Conservation (phyloP, 2,329 filamentous ascomycete species). For the Ilyonectria robusta region DNA sequence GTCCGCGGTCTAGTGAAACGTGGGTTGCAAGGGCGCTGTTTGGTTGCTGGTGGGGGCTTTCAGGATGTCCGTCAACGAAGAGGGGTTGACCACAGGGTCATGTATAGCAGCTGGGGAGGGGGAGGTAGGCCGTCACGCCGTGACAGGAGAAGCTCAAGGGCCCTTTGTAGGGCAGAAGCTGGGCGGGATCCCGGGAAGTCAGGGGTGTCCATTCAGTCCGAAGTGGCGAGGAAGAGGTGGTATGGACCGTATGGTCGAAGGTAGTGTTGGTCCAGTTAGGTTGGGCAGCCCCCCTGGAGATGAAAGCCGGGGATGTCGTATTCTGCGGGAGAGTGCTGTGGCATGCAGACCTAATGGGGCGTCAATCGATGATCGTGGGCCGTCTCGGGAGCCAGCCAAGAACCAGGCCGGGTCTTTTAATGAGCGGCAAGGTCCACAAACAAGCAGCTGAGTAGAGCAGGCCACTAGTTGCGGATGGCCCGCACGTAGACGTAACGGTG, state of each 20-base stretch:
- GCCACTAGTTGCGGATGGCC: constrained; percentile 41
- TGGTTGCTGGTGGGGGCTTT: constrained; percentile 38
- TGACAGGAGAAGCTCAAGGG: constrained; percentile 34
- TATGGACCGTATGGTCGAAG: constrained; percentile 34
- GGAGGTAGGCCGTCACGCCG: constrained; percentile 37
- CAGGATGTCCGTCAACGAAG: constrained; percentile 39
- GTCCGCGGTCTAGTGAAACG: constrained; percentile 37
- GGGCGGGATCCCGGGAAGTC: constrained; percentile 36
- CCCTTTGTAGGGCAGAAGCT: constrained; percentile 40
- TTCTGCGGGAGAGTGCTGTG: constrained; percentile 42
- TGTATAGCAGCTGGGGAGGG: constrained; percentile 40
- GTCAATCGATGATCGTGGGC: constrained; percentile 48
- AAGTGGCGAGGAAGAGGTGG: constrained; percentile 34
- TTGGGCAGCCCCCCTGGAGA: constrained; percentile 38
- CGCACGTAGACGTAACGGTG: constrained; percentile 40
- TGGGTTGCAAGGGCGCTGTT: constrained; percentile 39
- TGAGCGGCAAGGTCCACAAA: constrained; percentile 36
- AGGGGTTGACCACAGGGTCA: constrained; percentile 40
- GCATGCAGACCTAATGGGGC: constrained; percentile 44
- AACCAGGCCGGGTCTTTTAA: constrained; percentile 37
- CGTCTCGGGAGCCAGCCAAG: constrained; percentile 43
- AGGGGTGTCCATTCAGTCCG: constrained; percentile 40
- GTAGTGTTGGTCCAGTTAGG: constrained; percentile 31
- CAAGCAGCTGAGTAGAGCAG: constrained; percentile 38
- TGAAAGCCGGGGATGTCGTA: constrained; percentile 38